Percentiles rank a stretch among this genome's conserved stretches.
These are phyloP conservation scores for Ilyonectria sp. DNA, from an alignment of 2,329 filamentous ascomycete genomes.

Conservation along the genomic window DNA sequence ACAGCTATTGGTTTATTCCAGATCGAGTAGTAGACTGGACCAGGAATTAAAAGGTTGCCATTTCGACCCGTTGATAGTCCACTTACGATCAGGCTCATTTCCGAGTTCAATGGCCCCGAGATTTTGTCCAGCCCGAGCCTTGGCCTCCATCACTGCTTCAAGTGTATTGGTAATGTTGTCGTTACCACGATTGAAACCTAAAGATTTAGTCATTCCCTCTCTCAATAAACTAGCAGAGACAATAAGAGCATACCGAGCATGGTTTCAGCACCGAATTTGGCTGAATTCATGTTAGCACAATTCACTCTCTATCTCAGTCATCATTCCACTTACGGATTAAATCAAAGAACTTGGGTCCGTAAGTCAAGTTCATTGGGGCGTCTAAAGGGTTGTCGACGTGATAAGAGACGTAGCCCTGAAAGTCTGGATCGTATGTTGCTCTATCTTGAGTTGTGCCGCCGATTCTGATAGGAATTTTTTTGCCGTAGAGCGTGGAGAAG, in stretches of 20 bases:
- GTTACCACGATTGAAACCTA: constrained; percentile 21
- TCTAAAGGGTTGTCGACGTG: constrained; percentile 12
- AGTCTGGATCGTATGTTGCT: constrained; percentile 7
- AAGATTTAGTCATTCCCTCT: too few species aligned
- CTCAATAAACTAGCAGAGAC: background rate
- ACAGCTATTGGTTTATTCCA: constrained; percentile 17
- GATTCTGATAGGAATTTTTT: constrained; percentile 11
- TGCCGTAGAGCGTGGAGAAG: constrained; percentile 7
- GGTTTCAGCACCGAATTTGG: too few species aligned
- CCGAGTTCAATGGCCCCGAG: background rate
- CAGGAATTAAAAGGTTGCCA: background rate
- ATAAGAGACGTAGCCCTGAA: constrained; percentile 18
- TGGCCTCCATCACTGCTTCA: constrained; percentile 4
- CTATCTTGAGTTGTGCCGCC: constrained; percentile 22
- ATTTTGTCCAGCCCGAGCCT: background rate
- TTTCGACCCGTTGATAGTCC: background rate
- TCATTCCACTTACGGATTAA: background rate
- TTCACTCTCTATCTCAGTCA: background rate
- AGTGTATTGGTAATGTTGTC: constrained; percentile 19
- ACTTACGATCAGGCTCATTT: background rate
- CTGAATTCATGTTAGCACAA: too few species aligned
- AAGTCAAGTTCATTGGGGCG: background rate
- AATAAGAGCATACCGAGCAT: too few species aligned
- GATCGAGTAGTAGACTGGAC: background rate
- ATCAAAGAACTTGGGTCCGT: background rate